Conservation (phyloP, 2,329 filamentous ascomycete species). For the Arthrobotrys sinensis region DNA sequence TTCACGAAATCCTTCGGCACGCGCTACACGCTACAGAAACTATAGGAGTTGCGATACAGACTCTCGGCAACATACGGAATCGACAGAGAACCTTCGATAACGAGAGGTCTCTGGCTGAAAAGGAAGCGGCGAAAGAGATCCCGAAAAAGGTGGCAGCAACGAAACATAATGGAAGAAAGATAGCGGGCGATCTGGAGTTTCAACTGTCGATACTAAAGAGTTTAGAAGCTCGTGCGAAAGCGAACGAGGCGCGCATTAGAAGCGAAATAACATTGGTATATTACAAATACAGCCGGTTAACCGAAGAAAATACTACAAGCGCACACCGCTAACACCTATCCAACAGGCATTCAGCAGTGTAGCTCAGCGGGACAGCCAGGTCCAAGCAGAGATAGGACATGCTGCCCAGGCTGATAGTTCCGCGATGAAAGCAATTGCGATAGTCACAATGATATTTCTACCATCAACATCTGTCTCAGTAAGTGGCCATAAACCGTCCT, state of each 20-base stretch:
- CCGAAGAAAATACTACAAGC: not conserved
- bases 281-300: not conserved
- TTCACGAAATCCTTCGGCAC: slow-evolving; percentile 20
- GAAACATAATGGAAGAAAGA: not conserved
- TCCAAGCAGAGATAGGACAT: slow-evolving; percentile 17
- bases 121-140: not conserved
- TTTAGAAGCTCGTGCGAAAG: slow-evolving; percentile 6
- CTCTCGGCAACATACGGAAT: not conserved
- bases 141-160: not conserved
- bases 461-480: not conserved
- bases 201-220: not conserved
- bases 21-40: not conserved
- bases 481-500: not conserved
- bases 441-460: slow-evolving; percentile 14
- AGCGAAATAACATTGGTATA: slow-evolving; percentile 7
- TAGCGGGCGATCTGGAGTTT: not conserved
- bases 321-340: not conserved
- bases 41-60: not conserved
- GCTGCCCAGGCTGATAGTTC: not conserved
- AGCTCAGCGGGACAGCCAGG: slow-evolving; percentile 6
- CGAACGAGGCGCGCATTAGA: slow-evolving; percentile 8
- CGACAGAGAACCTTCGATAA: not conserved
- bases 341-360: not conserved
- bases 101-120: not conserved
- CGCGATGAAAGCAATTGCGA: not conserved